phyloP scores from a whole-genome alignment of 2,329 filamentous ascomycete genomes.

The Purpureocillium takamizusanense region DNA sequence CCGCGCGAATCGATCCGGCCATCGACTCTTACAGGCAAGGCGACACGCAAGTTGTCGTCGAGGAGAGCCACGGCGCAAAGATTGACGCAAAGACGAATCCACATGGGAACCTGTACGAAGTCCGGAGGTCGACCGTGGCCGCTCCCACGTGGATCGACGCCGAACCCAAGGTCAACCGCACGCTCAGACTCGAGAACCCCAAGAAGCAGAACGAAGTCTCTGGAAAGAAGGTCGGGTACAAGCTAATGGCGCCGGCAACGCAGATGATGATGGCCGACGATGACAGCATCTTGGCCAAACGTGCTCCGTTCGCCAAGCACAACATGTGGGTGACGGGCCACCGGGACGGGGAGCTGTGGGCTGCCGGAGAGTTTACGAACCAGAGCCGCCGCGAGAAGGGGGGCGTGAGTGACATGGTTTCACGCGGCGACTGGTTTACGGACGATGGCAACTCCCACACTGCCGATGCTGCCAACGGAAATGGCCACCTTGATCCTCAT shows the following conservation, averaged over 20 bases:
- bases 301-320: constrained; percentile 37
- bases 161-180: constrained; percentile 41
- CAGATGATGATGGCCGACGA: constrained; percentile 38
- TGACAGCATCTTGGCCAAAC: constrained; percentile 29
- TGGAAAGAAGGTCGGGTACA: constrained; percentile 40
- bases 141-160: constrained; percentile 40
- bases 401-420: constrained; percentile 37
- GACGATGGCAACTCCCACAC: constrained; percentile 13
- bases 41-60: constrained; percentile 38
- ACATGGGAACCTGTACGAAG: constrained; percentile 50
- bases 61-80: constrained; percentile 25
- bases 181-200: constrained; percentile 39
- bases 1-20: constrained; percentile 54
- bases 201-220: constrained; percentile 35
- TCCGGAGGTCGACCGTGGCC: constrained; percentile 37
- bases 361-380: constrained; percentile 41
- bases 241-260: constrained; percentile 33
- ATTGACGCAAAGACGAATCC: constrained; percentile 47
- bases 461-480: too few species aligned
- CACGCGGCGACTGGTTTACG: constrained; percentile 36
- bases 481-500: constrained; percentile 5
- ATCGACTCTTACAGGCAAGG: constrained; percentile 39
- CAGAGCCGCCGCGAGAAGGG: constrained; percentile 33
- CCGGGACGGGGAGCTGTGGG: constrained; percentile 40
- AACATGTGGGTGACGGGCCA: constrained; percentile 40